phyloP scores from a whole-genome alignment of 352 stramenopile species.

The Globisporangium barbulae region DNA sequence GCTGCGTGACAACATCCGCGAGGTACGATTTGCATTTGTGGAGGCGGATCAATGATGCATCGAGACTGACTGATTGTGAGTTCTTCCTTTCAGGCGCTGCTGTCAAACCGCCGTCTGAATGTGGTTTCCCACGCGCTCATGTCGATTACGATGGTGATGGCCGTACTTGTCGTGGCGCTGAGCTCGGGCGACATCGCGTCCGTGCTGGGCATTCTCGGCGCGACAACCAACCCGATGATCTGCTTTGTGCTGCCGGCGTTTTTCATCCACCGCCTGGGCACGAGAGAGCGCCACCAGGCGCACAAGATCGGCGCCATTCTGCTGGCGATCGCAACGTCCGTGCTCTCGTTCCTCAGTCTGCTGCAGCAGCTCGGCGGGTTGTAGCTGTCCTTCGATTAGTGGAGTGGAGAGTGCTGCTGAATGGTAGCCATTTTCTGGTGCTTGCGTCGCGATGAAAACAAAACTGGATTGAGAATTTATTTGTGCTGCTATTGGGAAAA shows the following conservation, averaged over 20 bases:
- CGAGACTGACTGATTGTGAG: not conserved
- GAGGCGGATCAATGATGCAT: not conserved
- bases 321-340: conserved; percentile 41
- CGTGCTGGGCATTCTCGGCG: conserved; percentile 77
- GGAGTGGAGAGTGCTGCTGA: not conserved
- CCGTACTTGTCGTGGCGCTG: conserved; percentile 60
- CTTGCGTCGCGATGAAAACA: not conserved
- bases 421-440: not conserved
- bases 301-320: conserved; percentile 44
- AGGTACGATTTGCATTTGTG: conserved; percentile 21
- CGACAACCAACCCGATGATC: conserved; percentile 85
- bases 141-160: conserved; percentile 37
- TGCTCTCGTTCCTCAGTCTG: conserved; percentile 53
- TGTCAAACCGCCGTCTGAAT: conserved; percentile 47
- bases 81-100: conserved; percentile 28
- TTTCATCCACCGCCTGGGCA: conserved; percentile 60
- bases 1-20: conserved; percentile 79
- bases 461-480: conserved; percentile 4
- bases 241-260: conserved; percentile 86
- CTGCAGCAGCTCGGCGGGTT: conserved; percentile 39
- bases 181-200: conserved; percentile 75
- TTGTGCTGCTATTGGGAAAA: not conserved
- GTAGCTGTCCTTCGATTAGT: not conserved
- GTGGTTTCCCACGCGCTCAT: conserved; percentile 43
- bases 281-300: conserved; percentile 24